Conservation (phyloP, 2,329 filamentous ascomycete genomes). For the Aureobasidium pullulans region DNA sequence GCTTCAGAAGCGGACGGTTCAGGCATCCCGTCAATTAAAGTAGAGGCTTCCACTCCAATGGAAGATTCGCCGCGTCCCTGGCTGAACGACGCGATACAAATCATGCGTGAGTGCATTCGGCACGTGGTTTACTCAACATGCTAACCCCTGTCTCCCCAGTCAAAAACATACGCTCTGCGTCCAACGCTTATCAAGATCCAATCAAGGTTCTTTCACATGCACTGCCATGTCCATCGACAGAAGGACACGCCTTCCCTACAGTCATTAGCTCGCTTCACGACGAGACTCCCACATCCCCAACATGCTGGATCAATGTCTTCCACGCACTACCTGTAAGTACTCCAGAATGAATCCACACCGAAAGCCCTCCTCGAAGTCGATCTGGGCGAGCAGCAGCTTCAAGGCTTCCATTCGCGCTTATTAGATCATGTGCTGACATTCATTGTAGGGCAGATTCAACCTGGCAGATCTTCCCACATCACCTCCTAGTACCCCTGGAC, state of each 20-base stretch:
- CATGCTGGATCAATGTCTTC: conserved; percentile 56
- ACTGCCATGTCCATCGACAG: conserved; percentile 47
- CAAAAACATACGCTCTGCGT: conserved; percentile 28
- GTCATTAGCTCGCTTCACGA: conserved; percentile 51
- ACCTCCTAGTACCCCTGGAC: conserved; percentile 53
- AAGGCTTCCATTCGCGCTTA: background rate
- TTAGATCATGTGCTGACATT: background rate
- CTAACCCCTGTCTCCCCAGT: conserved; percentile 22
- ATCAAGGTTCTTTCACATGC: conserved; percentile 55
- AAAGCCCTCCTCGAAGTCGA: background rate
- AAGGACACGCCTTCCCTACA: conserved; percentile 45
- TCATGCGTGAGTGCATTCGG: conserved; percentile 22
- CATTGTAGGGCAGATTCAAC: conserved; percentile 45
- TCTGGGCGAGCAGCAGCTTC: background rate
- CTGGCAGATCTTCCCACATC: conserved; percentile 55
- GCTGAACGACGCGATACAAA: conserved; percentile 23
- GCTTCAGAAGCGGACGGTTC: background rate
- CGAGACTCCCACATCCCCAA: conserved; percentile 42
- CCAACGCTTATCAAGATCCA: conserved; percentile 22
- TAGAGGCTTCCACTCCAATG: background rate
- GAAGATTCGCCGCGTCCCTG: conserved; percentile 15
- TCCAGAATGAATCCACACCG: background rate
- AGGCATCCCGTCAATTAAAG: conserved; percentile 10
- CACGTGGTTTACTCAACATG: background rate
- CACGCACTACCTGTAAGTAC: conserved; percentile 47